Evolutionary conservation across 495 filamentous ascomycete species (phyloP).

Genomic region (Halenospora varia): DNA sequence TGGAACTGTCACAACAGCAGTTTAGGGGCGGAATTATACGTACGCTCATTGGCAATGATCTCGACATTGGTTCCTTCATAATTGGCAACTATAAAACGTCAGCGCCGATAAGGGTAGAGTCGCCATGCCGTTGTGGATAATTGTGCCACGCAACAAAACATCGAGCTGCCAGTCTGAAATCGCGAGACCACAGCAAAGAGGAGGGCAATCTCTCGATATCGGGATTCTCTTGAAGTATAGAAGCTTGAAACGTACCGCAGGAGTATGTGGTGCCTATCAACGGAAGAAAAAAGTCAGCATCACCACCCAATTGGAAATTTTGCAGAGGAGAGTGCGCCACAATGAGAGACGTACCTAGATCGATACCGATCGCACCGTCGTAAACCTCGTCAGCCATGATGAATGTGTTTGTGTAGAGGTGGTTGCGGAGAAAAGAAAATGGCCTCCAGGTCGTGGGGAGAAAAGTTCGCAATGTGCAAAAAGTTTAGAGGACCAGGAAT

Average conservation of each 20-base stretch:
- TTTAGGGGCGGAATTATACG: no score
- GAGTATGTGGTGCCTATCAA: conserved; percentile 80
- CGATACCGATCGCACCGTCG: conserved; percentile 99
- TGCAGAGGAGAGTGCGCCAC: neutral
- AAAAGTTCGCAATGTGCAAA: neutral
- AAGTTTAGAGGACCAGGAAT: neutral
- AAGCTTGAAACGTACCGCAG: conserved; percentile 54
- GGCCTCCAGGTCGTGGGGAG: conserved; percentile 3
- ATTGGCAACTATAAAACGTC: conserved; percentile 64
- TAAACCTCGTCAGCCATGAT: conserved; percentile 94
- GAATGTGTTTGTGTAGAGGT: conserved; percentile 17
- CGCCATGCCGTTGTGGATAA: neutral
- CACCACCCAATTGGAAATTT: conserved; percentile 10
- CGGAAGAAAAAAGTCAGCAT: conserved; percentile 33
- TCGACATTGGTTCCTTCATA: conserved; percentile 99
- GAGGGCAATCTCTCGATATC: no score
- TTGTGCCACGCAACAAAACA: no score
- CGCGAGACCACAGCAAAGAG: no score
- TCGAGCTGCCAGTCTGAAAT: no score
- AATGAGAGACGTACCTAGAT: conserved; percentile 71
- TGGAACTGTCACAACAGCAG: no score
- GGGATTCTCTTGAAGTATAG: no score
- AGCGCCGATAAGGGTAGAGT: conserved; percentile 2
- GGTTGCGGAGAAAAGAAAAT: conserved; percentile 10
- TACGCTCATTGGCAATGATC: conserved; percentile 99